These are phyloP conservation scores for Collybiopsis confluens DNA, from an alignment of 768 basidiomycete species.

Conservation along the genomic window DNA sequence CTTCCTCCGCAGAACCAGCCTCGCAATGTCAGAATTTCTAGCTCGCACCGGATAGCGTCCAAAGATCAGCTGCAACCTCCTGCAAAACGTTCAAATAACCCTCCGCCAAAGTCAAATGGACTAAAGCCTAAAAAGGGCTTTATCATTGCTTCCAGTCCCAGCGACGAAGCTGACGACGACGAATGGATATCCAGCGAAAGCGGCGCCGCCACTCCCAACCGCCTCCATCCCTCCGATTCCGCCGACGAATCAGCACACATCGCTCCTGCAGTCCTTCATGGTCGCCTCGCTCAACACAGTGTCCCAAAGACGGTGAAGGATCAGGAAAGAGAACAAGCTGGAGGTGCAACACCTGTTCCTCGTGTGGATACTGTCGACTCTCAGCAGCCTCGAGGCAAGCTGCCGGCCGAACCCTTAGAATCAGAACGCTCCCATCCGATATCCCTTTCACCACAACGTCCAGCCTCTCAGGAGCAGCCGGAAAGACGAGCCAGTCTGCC, in stretches of 20 bases:
- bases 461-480: neutral
- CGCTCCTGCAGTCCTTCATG: constrained; percentile 16
- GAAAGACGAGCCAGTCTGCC: neutral
- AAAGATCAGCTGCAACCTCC: constrained; percentile 23
- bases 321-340: constrained; percentile 1
- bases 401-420: neutral
- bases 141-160: constrained; percentile 45
- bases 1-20: constrained; percentile 23
- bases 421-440: neutral
- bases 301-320: constrained; percentile 5
- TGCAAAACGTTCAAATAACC: constrained; percentile 14
- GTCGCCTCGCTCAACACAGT: neutral
- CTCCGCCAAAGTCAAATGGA: constrained; percentile 23
- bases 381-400: constrained; percentile 8
- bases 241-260: constrained; percentile 34
- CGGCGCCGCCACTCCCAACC: constrained; percentile 64
- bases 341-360: constrained; percentile 15
- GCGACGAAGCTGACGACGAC: constrained; percentile 54
- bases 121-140: constrained; percentile 49
- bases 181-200: constrained; percentile 81
- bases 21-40: constrained; percentile 26
- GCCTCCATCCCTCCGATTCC: constrained; percentile 38
- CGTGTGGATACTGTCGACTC: constrained; percentile 35
- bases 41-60: constrained; percentile 31
- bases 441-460: neutral